These are phyloP conservation scores for Globisporangium irregulare DNA, from an alignment of 352 stramenopile species.

Conservation along the genomic window DNA sequence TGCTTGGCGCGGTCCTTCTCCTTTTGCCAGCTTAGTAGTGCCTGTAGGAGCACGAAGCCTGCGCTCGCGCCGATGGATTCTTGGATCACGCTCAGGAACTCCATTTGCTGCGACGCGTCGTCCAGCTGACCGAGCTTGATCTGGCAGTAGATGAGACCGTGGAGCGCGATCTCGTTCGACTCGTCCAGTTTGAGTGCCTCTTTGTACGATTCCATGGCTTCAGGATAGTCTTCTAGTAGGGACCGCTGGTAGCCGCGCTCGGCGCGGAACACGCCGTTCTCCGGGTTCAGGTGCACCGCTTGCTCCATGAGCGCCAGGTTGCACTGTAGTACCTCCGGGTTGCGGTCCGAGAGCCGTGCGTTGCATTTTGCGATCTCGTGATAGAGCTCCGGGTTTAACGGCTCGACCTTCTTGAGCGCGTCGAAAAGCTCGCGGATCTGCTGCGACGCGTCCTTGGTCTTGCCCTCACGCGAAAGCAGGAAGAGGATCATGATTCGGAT, in stretches of 20 bases:
- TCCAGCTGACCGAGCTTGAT: conserved; percentile 86
- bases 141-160: conserved; percentile 92
- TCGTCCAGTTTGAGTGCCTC: conserved; percentile 85
- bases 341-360: conserved; percentile 57
- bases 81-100: conserved; percentile 90
- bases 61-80: conserved; percentile 79
- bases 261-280: conserved; percentile 58
- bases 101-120: conserved; percentile 90
- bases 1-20: conserved; percentile 65
- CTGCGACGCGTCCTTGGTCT: conserved; percentile 46
- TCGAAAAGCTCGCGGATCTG: conserved; percentile 64
- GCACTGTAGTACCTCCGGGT: conserved; percentile 68
- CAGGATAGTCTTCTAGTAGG: conserved; percentile 66
- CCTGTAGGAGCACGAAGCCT: conserved; percentile 84
- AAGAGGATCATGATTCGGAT: conserved; percentile 63
- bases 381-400: conserved; percentile 65
- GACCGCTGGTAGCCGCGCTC: conserved; percentile 81
- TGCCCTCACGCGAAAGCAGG: conserved; percentile 64
- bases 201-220: conserved; percentile 86
- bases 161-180: conserved; percentile 84
- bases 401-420: conserved; percentile 65
- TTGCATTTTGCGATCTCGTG: conserved; percentile 61
- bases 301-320: conserved; percentile 69
- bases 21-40: conserved; percentile 80
- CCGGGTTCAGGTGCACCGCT: conserved; percentile 54